Evolutionary conservation across 2,329 filamentous ascomycete species (phyloP), one percentile per base, ranked within the genome.

Genomic region (Dactylellina cionopaga): DNA sequence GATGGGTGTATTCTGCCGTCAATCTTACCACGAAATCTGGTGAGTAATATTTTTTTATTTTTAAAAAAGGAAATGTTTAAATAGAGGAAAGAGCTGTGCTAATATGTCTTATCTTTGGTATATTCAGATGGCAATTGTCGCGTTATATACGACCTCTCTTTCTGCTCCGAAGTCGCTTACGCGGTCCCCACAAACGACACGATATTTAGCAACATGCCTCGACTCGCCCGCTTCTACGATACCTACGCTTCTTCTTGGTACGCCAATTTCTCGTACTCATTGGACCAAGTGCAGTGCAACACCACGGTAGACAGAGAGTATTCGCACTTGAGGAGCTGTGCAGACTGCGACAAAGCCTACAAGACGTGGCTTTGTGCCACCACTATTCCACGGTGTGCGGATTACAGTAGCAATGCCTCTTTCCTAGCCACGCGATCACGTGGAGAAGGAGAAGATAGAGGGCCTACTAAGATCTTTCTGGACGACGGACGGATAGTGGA

Each of bases 361-460:
- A 97, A 96, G 80, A 84, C 88, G 78, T 99, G 95, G 95, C 88
- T 99, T 17, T 99, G 95, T 82, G 90, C 92, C 22, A 92, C 98
- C 25, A 90, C 88, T 13, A 95, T 99, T 74, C 95, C 95, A 0
- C 90, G 93, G 27, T 99, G 95, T 82, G 89, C 92, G 78, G 94
- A 97, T 81, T 95, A 91, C 77, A 86, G 85, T 54, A 86, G 84
- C 51, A 77, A 80, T 1, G 82, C 83, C 11, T 58, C 83, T 1
- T 88, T 82, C 78, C 84, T 92, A 1, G 86, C 88, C 71, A 83
- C 85, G 17, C 90, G 95, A 39, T 47, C 52, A 37, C 51, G 59
- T 11, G 24, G n/a, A 11, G 43, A 25, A 17, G 63, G 63, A 5
- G 29, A 71, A 19, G 47, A 65, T 41, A 37, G 31, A n/a, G 68